Conservation (phyloP, 2,329 filamentous ascomycete species). For the Aspergillus bombycis region DNA sequence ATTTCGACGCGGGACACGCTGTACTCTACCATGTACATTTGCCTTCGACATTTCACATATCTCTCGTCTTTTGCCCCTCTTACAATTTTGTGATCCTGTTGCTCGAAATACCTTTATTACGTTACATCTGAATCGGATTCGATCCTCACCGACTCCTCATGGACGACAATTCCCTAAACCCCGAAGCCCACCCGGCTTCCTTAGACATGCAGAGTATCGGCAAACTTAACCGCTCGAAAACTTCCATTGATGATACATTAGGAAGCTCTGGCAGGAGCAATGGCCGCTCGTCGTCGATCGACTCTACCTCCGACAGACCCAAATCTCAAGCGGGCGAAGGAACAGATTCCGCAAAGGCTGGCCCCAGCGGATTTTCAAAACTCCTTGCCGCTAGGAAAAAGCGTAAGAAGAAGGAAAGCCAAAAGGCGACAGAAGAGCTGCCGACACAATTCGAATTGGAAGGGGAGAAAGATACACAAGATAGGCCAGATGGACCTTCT, state of each 20-base stretch:
- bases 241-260: constrained; percentile 37
- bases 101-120: background rate
- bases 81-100: background rate
- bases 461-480: constrained; percentile 25
- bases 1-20: background rate
- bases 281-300: constrained; percentile 41
- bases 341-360: constrained; percentile 41
- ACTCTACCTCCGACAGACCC: constrained; percentile 41
- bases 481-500: constrained; percentile 27
- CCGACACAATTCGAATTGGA: constrained; percentile 26
- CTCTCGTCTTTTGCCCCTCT: background rate
- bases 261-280: constrained; percentile 37
- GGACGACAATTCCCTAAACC: constrained; percentile 28
- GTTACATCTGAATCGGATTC: background rate
- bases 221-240: constrained; percentile 41
- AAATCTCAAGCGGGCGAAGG: constrained; percentile 43
- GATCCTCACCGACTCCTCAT: constrained; percentile 24
- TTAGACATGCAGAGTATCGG: constrained; percentile 41
- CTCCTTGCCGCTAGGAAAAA: constrained; percentile 50
- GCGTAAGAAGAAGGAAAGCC: constrained; percentile 46
- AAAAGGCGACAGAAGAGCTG: constrained; percentile 27
- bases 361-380: constrained; percentile 54
- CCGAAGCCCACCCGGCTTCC: constrained; percentile 21
- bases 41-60: background rate
- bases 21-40: constrained; percentile 1